Evolutionary conservation across 257 asterid species (phyloP).

Genomic region (Osmanthus fragrans): DNA sequence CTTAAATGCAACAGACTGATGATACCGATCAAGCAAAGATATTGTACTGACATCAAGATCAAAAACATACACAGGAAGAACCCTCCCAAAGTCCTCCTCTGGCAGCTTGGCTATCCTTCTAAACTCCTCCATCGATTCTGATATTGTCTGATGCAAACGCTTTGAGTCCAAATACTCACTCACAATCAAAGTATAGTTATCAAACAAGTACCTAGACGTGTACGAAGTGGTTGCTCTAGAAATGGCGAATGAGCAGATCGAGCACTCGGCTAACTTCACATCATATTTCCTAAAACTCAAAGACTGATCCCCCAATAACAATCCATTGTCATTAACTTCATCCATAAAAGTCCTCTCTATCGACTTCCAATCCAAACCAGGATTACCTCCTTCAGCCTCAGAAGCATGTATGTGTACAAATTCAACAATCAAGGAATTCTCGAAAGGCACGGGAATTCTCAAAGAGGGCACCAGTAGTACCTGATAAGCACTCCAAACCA

Average conservation of each 20-base stretch:
- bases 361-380: slow-evolving; percentile 69
- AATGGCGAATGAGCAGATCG: slow-evolving; percentile 82
- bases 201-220: slow-evolving; percentile 93
- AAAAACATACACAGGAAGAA: slow-evolving; percentile 81
- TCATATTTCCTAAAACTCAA: slow-evolving; percentile 77
- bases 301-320: slow-evolving; percentile 69
- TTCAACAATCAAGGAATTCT: slow-evolving; percentile 62
- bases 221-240: slow-evolving; percentile 78
- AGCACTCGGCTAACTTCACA: slow-evolving; percentile 62
- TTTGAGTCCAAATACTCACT: slow-evolving; percentile 92
- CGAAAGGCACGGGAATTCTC: slow-evolving; percentile 82
- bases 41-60: slow-evolving; percentile 66
- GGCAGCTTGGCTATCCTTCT: slow-evolving; percentile 62
- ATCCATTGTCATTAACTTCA: slow-evolving; percentile 56
- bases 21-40: slow-evolving; percentile 83
- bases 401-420: slow-evolving; percentile 62
- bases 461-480: slow-evolving; percentile 86
- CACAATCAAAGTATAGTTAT: slow-evolving; percentile 88
- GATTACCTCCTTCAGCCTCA: slow-evolving; percentile 32
- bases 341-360: slow-evolving; percentile 68
- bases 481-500: slow-evolving; percentile 96
- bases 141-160: slow-evolving; percentile 74
- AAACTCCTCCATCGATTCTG: slow-evolving; percentile 68
- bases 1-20: slow-evolving; percentile 86
- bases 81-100: slow-evolving; percentile 75